Base-by-base conservation (phyloP, 179 eudicot genomes). In the Vitellaria paradoxa region DNA sequence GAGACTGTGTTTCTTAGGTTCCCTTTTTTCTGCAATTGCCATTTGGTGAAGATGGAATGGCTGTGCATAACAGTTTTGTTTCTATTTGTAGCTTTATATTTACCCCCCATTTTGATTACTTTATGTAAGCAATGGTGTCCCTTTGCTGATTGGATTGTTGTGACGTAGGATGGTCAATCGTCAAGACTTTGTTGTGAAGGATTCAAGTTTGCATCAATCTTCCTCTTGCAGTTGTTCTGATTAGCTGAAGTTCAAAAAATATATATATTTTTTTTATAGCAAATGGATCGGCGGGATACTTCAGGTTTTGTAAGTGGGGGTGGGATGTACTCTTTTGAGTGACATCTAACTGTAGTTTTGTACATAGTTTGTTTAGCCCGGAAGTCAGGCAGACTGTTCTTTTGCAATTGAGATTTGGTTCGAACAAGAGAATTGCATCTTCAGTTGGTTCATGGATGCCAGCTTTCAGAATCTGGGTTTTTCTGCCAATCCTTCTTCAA, bases 241-340 rank as follows among this genome's bases (percentile, higher is more conserved):
- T 75, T 57, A 62, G 72, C 66, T 46, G 77, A 69, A 65, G 53
- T 65, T 71, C 60, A 47, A 56, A 40, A 56, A 72, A 56, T 24
- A 63, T 30, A 30, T 30, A 30, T 30, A 30, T 30, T 0, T 30
- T 30, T 30, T 30, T 66, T 64, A 64, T 62, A 80, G 69, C 75
- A 85, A 84, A 96, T 96, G 99, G 99, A 96, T 83, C 91, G 98
- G 9, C 79, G 83, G 79, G 99, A 96, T 84, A 96, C 99, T 49
- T 96, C 99, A 13, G 99, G 99, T 78, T 94, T 94, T 79, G 96
- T 93, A 56, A 94, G 98, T 61, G 98, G 98, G 74, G 98, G 98
- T 76, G 85, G 84, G 80, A 84, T 85, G 84, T 82, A 30, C 82
- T 77, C 77, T 74, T 77, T 57, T 30, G 47, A 73, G 86, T 75